These are phyloP conservation scores for Ilyonectria mors-panacis DNA, from an alignment of 2,329 filamentous ascomycete genomes.

Conservation along the genomic window DNA sequence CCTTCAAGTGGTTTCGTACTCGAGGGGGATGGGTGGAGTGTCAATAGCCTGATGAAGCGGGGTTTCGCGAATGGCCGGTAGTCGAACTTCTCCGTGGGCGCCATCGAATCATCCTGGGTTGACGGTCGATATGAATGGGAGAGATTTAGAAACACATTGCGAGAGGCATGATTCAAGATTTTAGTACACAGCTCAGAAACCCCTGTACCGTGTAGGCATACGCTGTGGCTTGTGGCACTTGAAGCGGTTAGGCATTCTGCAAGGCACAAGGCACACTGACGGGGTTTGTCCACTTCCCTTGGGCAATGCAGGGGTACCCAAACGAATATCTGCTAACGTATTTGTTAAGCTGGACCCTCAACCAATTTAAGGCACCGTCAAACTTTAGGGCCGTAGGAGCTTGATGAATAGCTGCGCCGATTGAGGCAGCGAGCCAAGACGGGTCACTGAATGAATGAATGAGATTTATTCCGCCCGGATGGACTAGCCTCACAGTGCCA, in stretches of 20 bases:
- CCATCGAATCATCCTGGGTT: background rate
- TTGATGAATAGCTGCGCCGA: no score
- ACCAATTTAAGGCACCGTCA: no score
- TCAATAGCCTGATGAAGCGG: slow-evolving; percentile 2
- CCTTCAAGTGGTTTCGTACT: background rate
- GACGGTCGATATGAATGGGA: background rate
- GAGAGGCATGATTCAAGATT: background rate
- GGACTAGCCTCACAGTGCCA: no score
- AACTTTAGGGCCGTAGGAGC: no score
- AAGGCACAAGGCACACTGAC: background rate
- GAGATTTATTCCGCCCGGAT: no score
- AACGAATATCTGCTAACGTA: no score
- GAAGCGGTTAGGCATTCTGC: background rate
- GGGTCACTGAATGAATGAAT: no score
- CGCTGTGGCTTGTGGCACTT: background rate
- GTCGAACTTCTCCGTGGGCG: background rate
- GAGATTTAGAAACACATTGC: background rate
- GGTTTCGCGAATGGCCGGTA: background rate
- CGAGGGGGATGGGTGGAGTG: background rate
- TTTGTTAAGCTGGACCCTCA: no score
- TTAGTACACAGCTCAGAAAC: background rate
- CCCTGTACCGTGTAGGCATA: background rate
- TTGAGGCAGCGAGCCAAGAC: no score
- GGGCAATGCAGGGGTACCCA: no score
- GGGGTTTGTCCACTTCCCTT: no score